phyloP scores from a whole-genome alignment of 2,329 filamentous ascomycete genomes.

The Aspergillus spinulosporus region DNA sequence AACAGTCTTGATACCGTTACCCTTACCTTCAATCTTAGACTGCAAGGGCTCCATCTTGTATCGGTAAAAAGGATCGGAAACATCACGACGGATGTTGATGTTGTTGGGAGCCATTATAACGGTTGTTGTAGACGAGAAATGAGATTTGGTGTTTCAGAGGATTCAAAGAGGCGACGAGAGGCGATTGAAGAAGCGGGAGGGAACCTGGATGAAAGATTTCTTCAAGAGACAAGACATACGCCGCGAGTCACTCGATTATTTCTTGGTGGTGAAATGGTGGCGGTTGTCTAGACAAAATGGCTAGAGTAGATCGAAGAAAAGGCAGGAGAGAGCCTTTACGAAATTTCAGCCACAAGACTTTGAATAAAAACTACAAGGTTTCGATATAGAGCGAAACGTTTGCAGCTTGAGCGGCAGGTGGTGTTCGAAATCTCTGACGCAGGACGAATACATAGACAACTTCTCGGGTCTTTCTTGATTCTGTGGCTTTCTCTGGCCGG shows the following conservation, averaged over 20 bases:
- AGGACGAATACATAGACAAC: constrained; percentile 99
- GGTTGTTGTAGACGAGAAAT: constrained; percentile 38
- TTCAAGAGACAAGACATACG: constrained; percentile 62
- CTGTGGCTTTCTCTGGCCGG: constrained; percentile 40
- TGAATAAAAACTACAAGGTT: constrained; percentile 86
- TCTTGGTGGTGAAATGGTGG: constrained; percentile 29
- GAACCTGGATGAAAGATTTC: constrained; percentile 47
- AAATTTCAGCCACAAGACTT: constrained; percentile 83
- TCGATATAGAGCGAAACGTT: constrained; percentile 93
- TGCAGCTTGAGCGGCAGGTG: constrained; percentile 92
- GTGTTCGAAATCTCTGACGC: constrained; percentile 91
- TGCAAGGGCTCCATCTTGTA: constrained; percentile 99
- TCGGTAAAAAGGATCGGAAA: constrained; percentile 98
- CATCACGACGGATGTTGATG: constrained; percentile 97
- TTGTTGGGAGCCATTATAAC: constrained; percentile 75
- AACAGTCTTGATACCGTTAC: constrained; percentile 99
- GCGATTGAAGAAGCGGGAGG: constrained; percentile 36
- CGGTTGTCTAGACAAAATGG: constrained; percentile 32
- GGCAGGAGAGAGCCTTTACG: constrained; percentile 24
- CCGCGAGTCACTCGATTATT: constrained; percentile 33
- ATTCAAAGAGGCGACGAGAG: constrained; percentile 28
- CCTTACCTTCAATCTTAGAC: constrained; percentile 99
- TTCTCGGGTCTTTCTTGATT: constrained; percentile 36
- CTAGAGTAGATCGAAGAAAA: constrained; percentile 28
- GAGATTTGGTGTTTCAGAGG: constrained; percentile 28